Base-by-base conservation (phyloP, 331 rosid genomes). In the Saraca asoca region DNA sequence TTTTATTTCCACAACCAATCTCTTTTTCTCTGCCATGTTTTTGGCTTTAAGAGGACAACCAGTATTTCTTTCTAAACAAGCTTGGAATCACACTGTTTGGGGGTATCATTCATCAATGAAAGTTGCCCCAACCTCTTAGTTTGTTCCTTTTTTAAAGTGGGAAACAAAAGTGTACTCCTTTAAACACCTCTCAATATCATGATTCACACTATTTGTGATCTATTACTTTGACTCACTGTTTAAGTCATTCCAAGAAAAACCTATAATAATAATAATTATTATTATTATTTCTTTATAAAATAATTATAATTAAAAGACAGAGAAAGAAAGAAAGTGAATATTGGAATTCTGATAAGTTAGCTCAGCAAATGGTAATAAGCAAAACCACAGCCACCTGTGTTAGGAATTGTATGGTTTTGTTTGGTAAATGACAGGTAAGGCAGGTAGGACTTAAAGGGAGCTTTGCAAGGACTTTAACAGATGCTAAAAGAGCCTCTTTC, bases 401-500 rank as follows among this genome's bases (percentile, higher is more conserved):
- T 66, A 52, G 62, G 76, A 69, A 52, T 49, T 43, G 39, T 62
- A 42, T 39, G 59, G 73, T 37, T 17, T 58, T 72, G 77, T 68
- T 42, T 72, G 58, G 63, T 51, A 52, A 54, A 64, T 45, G 59
- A 74, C 62, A 63, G 74, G 69, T 61, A 62, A 58, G 79, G 71
- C 66, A 42, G 78, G 79, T 79, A 74, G 73, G 66, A 79, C 70
- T 65, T 57, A 77, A 73, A 70, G 82, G 78, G 64, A 56, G 76
- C 76, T 75, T 84, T 72, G 74, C 19, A 70, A 52, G 70, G 24
- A 70, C 77, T 78, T 78, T 77, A 77, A n/a, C 20, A 68, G 69
- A 73, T 78, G 73, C 79, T 66, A 76, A 80, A 84, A 86, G 79
- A 75, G 73, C 70, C 58, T 66, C 70, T 81, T 75, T 48, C 81